These are phyloP conservation scores for Backusella sp. DNA, from an alignment of 192 early-diverging fungal genomes.

Conservation along the genomic window DNA sequence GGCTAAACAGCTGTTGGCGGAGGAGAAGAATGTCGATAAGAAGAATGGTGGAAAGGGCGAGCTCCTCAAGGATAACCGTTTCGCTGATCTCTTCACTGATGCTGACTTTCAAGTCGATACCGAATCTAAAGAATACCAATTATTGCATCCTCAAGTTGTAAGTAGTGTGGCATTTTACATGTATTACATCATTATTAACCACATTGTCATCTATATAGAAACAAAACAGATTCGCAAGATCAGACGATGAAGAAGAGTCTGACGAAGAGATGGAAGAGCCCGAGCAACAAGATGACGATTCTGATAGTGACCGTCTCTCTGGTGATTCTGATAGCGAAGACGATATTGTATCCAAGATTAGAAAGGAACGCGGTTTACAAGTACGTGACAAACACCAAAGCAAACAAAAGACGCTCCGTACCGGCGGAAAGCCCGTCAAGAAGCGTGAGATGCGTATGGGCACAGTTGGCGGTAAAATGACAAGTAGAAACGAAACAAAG, in stretches of 20 bases:
- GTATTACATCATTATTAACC: not conserved
- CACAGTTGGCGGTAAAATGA: not conserved
- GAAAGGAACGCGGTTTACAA: slow-evolving; percentile 30
- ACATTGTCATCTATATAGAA: not conserved
- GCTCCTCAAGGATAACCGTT: slow-evolving; percentile 82
- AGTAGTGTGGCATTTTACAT: not conserved
- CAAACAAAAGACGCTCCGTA: slow-evolving; percentile 17
- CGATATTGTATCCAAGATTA: slow-evolving; percentile 34
- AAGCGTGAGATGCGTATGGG: slow-evolving; percentile 30
- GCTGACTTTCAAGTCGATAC: slow-evolving; percentile 92
- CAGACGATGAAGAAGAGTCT: slow-evolving; percentile 27
- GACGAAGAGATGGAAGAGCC: slow-evolving; percentile 27
- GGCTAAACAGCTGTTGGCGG: slow-evolving; percentile 67
- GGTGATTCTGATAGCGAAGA: slow-evolving; percentile 42
- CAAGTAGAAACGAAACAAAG: slow-evolving; percentile 10
- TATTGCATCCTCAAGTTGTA: slow-evolving; percentile 54
- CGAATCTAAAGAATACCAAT: slow-evolving; percentile 74
- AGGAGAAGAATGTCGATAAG: slow-evolving; percentile 42
- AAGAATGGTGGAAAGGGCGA: slow-evolving; percentile 37
- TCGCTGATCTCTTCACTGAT: slow-evolving; percentile 85
- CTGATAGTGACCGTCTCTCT: slow-evolving; percentile 23
- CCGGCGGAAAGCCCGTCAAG: slow-evolving; percentile 8
- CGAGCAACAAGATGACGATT: slow-evolving; percentile 30
- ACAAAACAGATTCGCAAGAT: slow-evolving; percentile 8
- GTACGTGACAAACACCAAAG: slow-evolving; percentile 19